Conservation (phyloP, 805 yeast species). For the Metschnikowia anglica region DNA sequence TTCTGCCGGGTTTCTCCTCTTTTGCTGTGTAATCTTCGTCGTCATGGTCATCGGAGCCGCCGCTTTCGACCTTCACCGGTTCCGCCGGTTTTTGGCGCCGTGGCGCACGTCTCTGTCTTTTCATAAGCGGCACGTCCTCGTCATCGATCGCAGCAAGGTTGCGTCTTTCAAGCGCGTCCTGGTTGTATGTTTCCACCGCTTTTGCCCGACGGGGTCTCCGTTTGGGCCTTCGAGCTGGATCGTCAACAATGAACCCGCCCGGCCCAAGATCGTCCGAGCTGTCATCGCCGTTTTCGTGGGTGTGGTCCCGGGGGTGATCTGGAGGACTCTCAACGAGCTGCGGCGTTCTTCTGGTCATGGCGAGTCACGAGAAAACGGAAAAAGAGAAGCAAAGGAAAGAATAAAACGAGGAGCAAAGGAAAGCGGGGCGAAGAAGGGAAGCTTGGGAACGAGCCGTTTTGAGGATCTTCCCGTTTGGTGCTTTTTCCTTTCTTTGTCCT, state of each 20-base stretch:
- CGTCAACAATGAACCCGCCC: constrained; percentile 22
- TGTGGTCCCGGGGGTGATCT: neutral
- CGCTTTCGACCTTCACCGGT: no score
- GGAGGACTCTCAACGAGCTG: constrained; percentile 1
- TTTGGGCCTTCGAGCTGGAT: constrained; percentile 17
- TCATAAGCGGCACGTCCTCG: neutral
- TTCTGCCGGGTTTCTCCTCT: no score
- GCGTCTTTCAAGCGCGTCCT: constrained; percentile 16
- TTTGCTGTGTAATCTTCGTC: no score
- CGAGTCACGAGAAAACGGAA: neutral
- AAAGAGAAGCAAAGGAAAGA: neutral
- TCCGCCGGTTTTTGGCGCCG: no score
- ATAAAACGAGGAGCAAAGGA: neutral
- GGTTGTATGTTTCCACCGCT: constrained; percentile 23
- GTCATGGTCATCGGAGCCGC: constrained; percentile 8
- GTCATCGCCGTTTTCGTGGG: neutral
- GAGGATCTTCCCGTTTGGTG: no score
- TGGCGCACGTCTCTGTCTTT: constrained; percentile 1
- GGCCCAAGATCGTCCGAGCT: constrained; percentile 5
- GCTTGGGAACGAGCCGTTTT: no score
- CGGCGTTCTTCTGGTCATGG: constrained; percentile 8
- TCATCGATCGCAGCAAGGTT: neutral
- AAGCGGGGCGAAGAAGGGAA: no score
- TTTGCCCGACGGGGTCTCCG: constrained; percentile 13
- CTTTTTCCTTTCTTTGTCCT: no score